Conservation (phyloP, 2,329 filamentous ascomycete genomes). For the Helotiales sp. region DNA sequence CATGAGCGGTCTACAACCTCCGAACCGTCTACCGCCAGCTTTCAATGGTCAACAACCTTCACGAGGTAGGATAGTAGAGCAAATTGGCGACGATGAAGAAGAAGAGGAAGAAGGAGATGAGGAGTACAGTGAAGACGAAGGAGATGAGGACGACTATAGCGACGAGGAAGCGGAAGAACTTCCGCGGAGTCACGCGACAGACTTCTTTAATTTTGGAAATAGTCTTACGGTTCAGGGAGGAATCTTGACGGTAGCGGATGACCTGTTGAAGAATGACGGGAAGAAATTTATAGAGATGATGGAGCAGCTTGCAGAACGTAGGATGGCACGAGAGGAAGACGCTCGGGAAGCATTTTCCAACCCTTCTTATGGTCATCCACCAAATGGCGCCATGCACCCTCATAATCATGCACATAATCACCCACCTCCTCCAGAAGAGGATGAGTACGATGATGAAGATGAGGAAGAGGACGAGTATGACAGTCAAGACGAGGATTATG, state of each 20-base stretch:
- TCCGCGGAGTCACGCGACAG: constrained; percentile 71
- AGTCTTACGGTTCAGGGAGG: constrained; percentile 96
- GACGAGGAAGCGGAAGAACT: constrained; percentile 68
- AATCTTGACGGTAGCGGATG: constrained; percentile 97
- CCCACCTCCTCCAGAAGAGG: constrained; percentile 73
- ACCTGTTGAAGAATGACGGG: constrained; percentile 97
- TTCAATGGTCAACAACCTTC: constrained; percentile 72
- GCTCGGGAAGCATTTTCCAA: constrained; percentile 68
- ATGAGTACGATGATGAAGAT: constrained; percentile 68
- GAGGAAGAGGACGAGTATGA: constrained; percentile 67
- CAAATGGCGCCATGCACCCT: constrained; percentile 59
- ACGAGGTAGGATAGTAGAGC: constrained; percentile 74
- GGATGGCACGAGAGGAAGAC: constrained; percentile 96
- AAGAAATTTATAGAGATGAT: constrained; percentile 99
- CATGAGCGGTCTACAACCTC: constrained; percentile 58
- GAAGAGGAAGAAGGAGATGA: constrained; percentile 56
- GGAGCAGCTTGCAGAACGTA: constrained; percentile 96
- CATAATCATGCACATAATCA: constrained; percentile 65
- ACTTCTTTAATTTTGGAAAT: constrained; percentile 98
- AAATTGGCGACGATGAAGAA: constrained; percentile 54
- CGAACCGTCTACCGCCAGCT: constrained; percentile 61
- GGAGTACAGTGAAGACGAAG: constrained; percentile 53
- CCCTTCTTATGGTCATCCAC: constrained; percentile 59
- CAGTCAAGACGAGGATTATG: constrained; percentile 68
- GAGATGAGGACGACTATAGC: constrained; percentile 70